Evolutionary conservation across 176 grass and related monocot species (phyloP).

Genomic region (Musa beccarii): DNA sequence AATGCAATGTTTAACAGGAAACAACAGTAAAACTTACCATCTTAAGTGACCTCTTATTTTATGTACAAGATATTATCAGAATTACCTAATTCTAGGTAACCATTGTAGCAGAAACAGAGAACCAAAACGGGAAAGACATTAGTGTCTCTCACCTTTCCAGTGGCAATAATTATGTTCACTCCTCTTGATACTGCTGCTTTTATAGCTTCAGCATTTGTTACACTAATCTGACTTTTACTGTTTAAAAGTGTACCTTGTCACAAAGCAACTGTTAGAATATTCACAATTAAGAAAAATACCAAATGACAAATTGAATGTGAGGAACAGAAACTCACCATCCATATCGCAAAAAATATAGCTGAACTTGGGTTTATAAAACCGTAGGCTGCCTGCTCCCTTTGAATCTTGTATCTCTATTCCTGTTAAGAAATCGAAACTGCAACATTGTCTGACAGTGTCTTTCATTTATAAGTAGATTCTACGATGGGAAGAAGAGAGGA

Average conservation of each 20-base stretch:
- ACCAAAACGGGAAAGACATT: not conserved
- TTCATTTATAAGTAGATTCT: conserved; percentile 10
- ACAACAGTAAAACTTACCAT: conserved; percentile 1
- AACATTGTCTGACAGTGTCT: conserved; percentile 31
- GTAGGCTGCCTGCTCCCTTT: conserved; percentile 57
- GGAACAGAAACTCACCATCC: conserved; percentile 58
- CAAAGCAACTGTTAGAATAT: conserved; percentile 13
- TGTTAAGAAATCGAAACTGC: conserved; percentile 73
- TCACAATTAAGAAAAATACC: conserved; percentile 17
- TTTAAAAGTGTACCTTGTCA: conserved; percentile 88
- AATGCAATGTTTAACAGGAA: not conserved
- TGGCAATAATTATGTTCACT: conserved; percentile 86
- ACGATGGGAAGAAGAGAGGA: conserved; percentile 8
- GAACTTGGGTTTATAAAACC: conserved; percentile 96
- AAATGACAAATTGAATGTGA: conserved; percentile 15
- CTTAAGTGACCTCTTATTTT: not conserved
- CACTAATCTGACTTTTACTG: conserved; percentile 81
- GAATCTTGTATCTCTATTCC: conserved; percentile 39
- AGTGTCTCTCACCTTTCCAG: conserved; percentile 66
- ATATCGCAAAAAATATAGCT: conserved; percentile 93
- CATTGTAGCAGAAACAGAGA: too few species aligned
- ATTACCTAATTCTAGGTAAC: too few species aligned
- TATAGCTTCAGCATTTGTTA: conserved; percentile 74
- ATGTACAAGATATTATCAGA: not conserved
- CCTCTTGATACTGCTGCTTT: conserved; percentile 80